Evolutionary conservation across 345 rosid genomes (phyloP).

Genomic region (Streptanthus diversifolius): DNA sequence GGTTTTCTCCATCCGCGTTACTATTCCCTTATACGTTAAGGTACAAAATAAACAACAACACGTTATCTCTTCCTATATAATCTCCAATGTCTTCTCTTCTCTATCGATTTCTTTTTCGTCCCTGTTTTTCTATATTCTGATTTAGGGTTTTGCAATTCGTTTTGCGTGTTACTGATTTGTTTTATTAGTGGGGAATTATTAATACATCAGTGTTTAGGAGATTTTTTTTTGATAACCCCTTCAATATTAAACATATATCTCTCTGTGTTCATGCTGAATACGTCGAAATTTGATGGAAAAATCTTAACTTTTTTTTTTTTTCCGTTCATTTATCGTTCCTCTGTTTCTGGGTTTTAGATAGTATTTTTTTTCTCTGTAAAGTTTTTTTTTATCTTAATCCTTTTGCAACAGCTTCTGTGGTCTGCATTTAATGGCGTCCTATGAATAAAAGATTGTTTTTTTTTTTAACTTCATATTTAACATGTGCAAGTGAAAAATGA

Average conservation of each 20-base stretch:
- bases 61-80: background rate
- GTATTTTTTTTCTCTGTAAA: background rate
- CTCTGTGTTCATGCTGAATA: background rate
- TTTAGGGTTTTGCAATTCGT: background rate
- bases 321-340: background rate
- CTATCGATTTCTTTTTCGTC: background rate
- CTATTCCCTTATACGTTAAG: background rate
- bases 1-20: background rate
- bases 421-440: conserved; percentile 19
- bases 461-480: background rate
- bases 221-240: background rate
- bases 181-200: background rate
- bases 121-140: background rate
- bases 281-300: background rate
- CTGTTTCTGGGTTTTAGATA: conserved; percentile 16
- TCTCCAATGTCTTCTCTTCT: conserved; percentile 3
- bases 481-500: background rate
- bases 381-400: background rate
- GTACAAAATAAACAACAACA: background rate
- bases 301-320: background rate
- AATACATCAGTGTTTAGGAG: background rate
- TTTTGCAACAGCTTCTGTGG: conserved; percentile 13
- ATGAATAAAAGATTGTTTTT: background rate
- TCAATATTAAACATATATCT: background rate
- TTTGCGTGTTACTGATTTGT: background rate